Conservation (phyloP, 345 rosid species). For the Rhodamnia argentea region DNA sequence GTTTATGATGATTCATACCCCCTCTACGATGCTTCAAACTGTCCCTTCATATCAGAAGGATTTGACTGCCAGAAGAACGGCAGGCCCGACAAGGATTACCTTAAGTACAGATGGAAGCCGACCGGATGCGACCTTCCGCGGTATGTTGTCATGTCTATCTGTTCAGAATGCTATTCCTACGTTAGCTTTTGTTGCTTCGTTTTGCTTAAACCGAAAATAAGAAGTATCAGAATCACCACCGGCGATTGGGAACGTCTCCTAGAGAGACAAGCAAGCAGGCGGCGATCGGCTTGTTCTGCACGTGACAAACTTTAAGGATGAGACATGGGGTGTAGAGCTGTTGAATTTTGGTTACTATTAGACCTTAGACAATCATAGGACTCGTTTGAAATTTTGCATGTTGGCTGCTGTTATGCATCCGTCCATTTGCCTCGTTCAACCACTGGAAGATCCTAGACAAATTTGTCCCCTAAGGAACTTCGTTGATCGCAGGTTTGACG, state of each 20-base stretch:
- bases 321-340: neutral
- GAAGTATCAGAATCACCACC: neutral
- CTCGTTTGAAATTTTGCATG: neutral
- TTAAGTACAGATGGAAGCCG: constrained; percentile 72
- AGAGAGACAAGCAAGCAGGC: too few species aligned
- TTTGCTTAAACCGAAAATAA: neutral
- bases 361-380: neutral
- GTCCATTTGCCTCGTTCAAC: neutral
- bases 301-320: neutral
- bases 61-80: constrained; percentile 65
- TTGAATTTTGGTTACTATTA: neutral
- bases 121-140: constrained; percentile 43
- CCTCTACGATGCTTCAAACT: constrained; percentile 43
- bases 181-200: neutral
- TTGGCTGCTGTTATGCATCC: neutral
- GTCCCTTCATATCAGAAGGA: constrained; percentile 58
- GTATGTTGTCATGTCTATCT: constrained; percentile 8
- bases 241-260: too few species aligned
- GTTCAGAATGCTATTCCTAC: neutral
- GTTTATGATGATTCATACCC: constrained; percentile 53
- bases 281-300: too few species aligned
- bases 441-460: neutral
- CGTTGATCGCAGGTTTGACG: constrained; percentile 12
- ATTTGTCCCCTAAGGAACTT: neutral
- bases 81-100: constrained; percentile 57